Conservation (phyloP, 352 stramenopile species). For the Pythium guiyangense region DNA sequence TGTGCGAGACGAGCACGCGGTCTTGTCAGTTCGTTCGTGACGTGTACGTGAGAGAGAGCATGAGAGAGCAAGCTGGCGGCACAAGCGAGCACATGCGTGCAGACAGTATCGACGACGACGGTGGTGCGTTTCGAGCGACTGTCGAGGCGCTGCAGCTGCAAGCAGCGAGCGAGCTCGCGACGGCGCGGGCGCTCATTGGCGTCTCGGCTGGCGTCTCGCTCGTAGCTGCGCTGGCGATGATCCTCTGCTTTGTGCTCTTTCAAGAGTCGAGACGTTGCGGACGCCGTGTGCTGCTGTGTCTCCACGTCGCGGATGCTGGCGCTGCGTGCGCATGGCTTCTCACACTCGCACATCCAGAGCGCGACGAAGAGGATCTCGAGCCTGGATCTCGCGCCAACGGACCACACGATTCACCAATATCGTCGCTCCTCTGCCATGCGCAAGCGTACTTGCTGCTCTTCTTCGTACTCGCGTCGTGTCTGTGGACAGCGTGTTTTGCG, state of each 20-base stretch:
- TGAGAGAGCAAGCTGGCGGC: not conserved
- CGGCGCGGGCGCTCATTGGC: conserved; percentile 33
- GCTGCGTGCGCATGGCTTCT: conserved; percentile 51
- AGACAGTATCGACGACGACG: not conserved
- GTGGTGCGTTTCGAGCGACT: not conserved
- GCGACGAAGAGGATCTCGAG: too few species aligned
- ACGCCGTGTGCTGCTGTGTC: conserved; percentile 53
- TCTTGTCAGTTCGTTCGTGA: too few species aligned
- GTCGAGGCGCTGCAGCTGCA: conserved; percentile 8
- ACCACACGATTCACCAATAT: too few species aligned
- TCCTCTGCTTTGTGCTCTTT: conserved; percentile 51
- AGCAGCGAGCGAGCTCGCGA: conserved; percentile 23
- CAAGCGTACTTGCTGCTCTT: conserved; percentile 70
- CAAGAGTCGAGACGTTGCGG: conserved; percentile 65
- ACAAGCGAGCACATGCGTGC: not conserved
- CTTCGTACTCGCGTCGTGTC: conserved; percentile 53
- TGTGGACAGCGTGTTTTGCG: conserved; percentile 72
- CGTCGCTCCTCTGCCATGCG: not conserved
- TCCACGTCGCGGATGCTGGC: conserved; percentile 52
- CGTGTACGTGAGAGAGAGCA: too few species aligned
- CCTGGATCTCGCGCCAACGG: too few species aligned
- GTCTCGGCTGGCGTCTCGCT: conserved; percentile 39
- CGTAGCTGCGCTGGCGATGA: conserved; percentile 35
- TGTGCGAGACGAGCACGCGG: too few species aligned
- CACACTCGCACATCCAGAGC: conserved; percentile 14